Base-by-base conservation (phyloP, 768 basidiomycete genomes). In the Podaxis pistillaris region DNA sequence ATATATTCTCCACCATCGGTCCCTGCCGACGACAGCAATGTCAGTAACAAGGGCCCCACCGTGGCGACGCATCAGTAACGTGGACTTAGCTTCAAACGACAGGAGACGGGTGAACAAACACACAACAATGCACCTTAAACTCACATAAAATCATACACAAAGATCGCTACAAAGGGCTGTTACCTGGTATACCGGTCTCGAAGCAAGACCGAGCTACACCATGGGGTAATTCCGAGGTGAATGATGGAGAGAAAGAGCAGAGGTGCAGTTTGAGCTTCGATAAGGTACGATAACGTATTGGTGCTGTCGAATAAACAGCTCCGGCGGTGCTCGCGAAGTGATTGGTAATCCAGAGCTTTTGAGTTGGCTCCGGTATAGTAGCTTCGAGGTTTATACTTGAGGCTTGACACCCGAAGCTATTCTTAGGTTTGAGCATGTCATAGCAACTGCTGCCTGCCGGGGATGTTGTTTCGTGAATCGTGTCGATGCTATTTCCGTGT, bases 211-310 rank as follows among this genome's bases (percentile, higher is more conserved):
- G 69, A 55, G 66, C 64, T 2, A 52, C 66, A 49, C 68, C 68
- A 19, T 72, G 70, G 71, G 70, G 66, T 28, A 36, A 58, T 57
- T 65, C 67, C 37, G 67, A 62, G 30, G 67, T 71, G 52, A 50
- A 33, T 15, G 65, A 56, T 51, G 68, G 60, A 37, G 64, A 30
- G 33, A 33, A 33, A 33, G 33, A 33, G 33, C 33, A 33, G 30
- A 33, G 2, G 9, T 72, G 73, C 54, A 71, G 71, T 60, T 65
- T 65, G 13, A 70, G 67, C 26, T 64, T 70, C 56, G 66, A 70
- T 4, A 66, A 70, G 46, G 69, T 72, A 33, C 63, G 70, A 36
- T 60, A 63, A 24, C 67, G 68, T 37, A 72, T 71, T 36, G 68
- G 70, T 58, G 64, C 49, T 13, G 64, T 70, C 22, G 69, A 70